These are phyloP conservation scores for Cryptococcus depauperatus DNA, from an alignment of 1,284 basidiomycete genomes.

Conservation along the genomic window DNA sequence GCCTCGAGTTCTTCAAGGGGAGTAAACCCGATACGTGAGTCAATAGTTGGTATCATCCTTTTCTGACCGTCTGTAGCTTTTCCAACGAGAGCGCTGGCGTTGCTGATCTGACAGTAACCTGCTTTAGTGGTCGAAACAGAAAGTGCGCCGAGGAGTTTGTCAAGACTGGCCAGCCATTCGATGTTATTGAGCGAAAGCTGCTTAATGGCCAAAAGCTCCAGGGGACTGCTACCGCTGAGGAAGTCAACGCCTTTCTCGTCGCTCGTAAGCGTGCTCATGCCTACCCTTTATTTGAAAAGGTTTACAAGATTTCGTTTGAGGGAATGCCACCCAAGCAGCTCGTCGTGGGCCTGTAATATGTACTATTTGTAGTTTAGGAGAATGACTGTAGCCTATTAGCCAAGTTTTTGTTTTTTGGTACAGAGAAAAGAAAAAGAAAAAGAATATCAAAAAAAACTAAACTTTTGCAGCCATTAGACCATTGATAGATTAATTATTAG, in stretches of 20 bases:
- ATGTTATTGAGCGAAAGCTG: constrained; percentile 50
- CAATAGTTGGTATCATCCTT: background rate
- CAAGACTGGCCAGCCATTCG: constrained; percentile 44
- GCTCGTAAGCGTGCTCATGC: constrained; percentile 43
- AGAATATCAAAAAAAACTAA: too few species aligned
- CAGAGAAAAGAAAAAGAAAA: background rate
- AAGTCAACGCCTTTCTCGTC: constrained; percentile 50
- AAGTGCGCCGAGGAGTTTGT: constrained; percentile 46
- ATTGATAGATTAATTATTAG: too few species aligned
- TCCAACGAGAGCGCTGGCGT: constrained; percentile 52
- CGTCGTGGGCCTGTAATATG: constrained; percentile 35
- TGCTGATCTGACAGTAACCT: constrained; percentile 53
- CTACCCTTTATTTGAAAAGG: constrained; percentile 53
- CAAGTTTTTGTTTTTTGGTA: background rate
- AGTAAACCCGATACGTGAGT: constrained; percentile 48
- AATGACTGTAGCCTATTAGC: background rate
- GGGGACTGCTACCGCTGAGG: constrained; percentile 50
- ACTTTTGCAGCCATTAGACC: constrained; percentile 3
- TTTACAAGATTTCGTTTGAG: constrained; percentile 48
- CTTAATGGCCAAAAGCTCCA: constrained; percentile 55
- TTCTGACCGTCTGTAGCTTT: constrained; percentile 33
- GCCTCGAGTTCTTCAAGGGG: constrained; percentile 53
- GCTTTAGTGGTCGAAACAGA: constrained; percentile 54
- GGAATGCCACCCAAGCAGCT: constrained; percentile 34
- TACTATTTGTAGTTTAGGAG: background rate